Conservation (phyloP, 306 rosid genomes). For the Dalbergia oliveri region DNA sequence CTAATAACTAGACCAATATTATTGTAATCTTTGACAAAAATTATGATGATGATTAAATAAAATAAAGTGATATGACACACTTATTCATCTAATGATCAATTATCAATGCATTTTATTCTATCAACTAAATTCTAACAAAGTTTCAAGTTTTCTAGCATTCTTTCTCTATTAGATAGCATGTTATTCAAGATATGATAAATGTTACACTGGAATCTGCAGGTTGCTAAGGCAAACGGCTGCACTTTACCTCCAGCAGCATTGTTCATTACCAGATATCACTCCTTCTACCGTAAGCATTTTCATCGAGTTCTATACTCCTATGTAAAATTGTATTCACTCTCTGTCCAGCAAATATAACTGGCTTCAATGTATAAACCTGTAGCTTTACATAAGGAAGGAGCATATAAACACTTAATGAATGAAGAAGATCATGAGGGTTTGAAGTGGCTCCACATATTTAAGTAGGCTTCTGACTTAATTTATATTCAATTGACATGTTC, state of each 20-base stretch:
- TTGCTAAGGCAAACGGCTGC: constrained; percentile 50
- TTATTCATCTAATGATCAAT: too few relatives aligned
- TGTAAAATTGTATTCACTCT: background rate
- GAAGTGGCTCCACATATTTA: constrained; percentile 70
- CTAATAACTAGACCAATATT: too few relatives aligned
- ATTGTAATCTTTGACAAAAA: too few relatives aligned
- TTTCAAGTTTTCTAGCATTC: too few relatives aligned
- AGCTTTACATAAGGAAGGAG: constrained; percentile 77
- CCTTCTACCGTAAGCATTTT: constrained; percentile 51
- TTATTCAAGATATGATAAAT: background rate
- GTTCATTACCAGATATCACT: constrained; percentile 58
- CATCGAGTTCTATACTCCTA: background rate
- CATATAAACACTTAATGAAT: constrained; percentile 79
- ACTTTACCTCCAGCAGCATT: constrained; percentile 57
- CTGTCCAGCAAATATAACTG: background rate
- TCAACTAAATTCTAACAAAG: too few relatives aligned
- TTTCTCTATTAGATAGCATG: background rate
- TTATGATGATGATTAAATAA: too few relatives aligned
- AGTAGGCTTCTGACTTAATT: constrained; percentile 6
- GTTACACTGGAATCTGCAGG: constrained; percentile 23
- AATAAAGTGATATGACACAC: too few relatives aligned
- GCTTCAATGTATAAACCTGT: background rate
- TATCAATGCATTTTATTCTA: too few relatives aligned
- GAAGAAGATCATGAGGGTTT: constrained; percentile 75
- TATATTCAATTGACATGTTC: background rate